phyloP scores from a whole-genome alignment of 352 stramenopile genomes.

The Pythium rhizo-oryzae region DNA sequence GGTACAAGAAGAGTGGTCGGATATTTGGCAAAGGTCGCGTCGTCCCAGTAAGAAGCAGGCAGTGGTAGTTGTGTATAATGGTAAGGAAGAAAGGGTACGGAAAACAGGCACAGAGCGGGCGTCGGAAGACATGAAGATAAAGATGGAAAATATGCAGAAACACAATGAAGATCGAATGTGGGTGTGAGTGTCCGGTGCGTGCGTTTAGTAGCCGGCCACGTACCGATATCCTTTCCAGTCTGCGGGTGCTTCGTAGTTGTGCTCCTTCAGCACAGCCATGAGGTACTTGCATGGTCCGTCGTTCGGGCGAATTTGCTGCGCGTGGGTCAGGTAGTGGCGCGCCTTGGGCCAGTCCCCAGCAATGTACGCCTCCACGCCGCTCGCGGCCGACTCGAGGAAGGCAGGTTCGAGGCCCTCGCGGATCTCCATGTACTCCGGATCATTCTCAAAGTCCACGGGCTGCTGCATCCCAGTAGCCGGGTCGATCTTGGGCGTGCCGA shows the following conservation, averaged over 20 bases:
- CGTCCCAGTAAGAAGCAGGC: not conserved
- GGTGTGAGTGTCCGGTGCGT: not conserved
- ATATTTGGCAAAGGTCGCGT: conserved; percentile 6
- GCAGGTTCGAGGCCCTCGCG: conserved; percentile 77
- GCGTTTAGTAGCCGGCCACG: conserved; percentile 75
- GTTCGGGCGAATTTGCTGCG: conserved; percentile 70
- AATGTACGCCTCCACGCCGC: conserved; percentile 78
- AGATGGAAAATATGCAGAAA: conserved; percentile 22
- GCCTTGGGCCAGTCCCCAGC: conserved; percentile 75
- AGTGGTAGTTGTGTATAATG: conserved; percentile 10
- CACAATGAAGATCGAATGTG: not conserved
- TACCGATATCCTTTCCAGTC: conserved; percentile 93
- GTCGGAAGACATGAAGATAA: not conserved
- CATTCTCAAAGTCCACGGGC: conserved; percentile 81
- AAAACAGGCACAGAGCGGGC: not conserved
- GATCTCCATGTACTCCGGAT: conserved; percentile 85
- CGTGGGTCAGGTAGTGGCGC: conserved; percentile 70
- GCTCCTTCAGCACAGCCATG: conserved; percentile 89
- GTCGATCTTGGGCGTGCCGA: conserved; percentile 75
- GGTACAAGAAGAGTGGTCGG: not conserved
- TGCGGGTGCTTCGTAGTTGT: conserved; percentile 82
- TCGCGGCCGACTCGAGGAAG: conserved; percentile 71
- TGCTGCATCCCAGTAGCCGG: conserved; percentile 57
- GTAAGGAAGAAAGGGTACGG: not conserved
- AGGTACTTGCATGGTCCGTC: conserved; percentile 92